Conservation (phyloP, 495 filamentous ascomycete species). For the Trichocladium uniseriatum region DNA sequence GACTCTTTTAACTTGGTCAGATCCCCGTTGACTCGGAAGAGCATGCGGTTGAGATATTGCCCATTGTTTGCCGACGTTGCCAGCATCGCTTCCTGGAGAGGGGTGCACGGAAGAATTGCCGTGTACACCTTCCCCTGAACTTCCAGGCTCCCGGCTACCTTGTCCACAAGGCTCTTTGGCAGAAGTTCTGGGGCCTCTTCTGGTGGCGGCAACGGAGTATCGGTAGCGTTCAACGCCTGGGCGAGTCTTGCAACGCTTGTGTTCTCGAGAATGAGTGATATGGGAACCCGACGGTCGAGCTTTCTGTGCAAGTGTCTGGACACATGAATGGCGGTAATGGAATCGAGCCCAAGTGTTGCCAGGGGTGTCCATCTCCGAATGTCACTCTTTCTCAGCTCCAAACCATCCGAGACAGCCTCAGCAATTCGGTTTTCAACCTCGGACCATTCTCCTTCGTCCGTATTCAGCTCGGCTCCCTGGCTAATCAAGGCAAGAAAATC, state of each 20-base stretch:
- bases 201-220: background rate
- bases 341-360: constrained; percentile 58
- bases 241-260: constrained; percentile 50
- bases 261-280: constrained; percentile 56
- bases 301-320: constrained; percentile 41
- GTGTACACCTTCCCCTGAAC: constrained; percentile 32
- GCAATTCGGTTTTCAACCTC: constrained; percentile 42
- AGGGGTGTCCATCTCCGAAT: constrained; percentile 44
- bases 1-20: constrained; percentile 23
- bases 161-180: constrained; percentile 24
- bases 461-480: constrained; percentile 17
- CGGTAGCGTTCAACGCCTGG: constrained; percentile 14
- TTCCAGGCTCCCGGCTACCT: constrained; percentile 26
- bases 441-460: constrained; percentile 41
- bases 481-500: constrained; percentile 15
- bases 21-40: constrained; percentile 27
- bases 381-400: constrained; percentile 45
- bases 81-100: constrained; percentile 75
- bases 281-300: constrained; percentile 38
- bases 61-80: constrained; percentile 35
- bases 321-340: constrained; percentile 66
- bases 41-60: constrained; percentile 37
- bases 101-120: constrained; percentile 64
- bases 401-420: constrained; percentile 29
- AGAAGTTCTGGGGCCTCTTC: constrained; percentile 26